Base-by-base conservation (phyloP, 2,329 filamentous ascomycete genomes). In the Trichoderma asperellum region DNA sequence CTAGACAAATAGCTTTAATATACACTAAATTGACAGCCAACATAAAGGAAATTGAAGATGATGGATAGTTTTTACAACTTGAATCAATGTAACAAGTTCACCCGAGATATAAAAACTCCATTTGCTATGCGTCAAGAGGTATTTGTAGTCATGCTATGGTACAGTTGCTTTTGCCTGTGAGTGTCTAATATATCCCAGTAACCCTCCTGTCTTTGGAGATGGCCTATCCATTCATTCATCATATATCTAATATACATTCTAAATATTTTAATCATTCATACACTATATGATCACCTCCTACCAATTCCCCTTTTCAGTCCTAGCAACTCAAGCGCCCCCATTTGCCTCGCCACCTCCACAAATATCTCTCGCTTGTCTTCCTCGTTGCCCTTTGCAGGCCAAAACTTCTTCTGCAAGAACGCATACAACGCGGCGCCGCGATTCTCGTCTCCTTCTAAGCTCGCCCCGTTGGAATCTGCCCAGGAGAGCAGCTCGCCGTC, bases 251-350 rank as follows among this genome's bases (percentile, higher is more conserved):
- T 70, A 35, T 70, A 66, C 56, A 70, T 49, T 66, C 53, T 56
- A 69, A 34, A 53, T n/a, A 32, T 21, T 21, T 35, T 24, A 24
- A 29, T n/a, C 27, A 18, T 49, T 34, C n/a, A 24, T 55, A 18
- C 37, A 37, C 18, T 27, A 1, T 24, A 70, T 29, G 11, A 40
- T 35, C 62, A 59, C 32, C 43, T 59, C 27, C 27, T 24, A 12
- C 34, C 27, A 12, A 24, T 12, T 29, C 37, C 67, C 59, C 58
- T 68, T 61, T 53, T 73, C 27, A 71, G 72, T 8, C 68, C 73
- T 60, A 81, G 68, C 10, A 78, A 43, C 34, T 82, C 77, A 64
- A 79, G 78, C 71, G 82, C 79, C 56, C 83, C 82, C 83, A 84
- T 84, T 72, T 84, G 76, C 67, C 70, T 73, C n/a, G 81, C 79